Evolutionary conservation across 768 basidiomycete genomes (phyloP).

Genomic region (Boletus sensibilis): DNA sequence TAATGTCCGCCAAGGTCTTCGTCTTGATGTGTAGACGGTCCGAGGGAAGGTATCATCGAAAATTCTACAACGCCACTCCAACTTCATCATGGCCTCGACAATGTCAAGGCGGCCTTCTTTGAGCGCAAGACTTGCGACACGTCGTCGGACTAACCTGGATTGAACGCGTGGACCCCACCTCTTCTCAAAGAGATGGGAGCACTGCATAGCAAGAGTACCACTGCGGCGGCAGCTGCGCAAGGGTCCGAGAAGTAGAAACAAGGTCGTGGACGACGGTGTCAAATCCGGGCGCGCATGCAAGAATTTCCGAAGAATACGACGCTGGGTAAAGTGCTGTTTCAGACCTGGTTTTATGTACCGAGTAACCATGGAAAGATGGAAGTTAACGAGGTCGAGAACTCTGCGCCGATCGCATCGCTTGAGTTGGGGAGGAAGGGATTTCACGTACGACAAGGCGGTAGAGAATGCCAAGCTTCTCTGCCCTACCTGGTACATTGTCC

Average conservation of each 20-base stretch:
- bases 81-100: constrained; percentile 25
- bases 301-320: constrained; percentile 44
- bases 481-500: constrained; percentile 44
- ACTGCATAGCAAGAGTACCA: constrained; percentile 51
- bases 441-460: constrained; percentile 50
- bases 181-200: constrained; percentile 44
- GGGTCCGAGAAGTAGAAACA: constrained; percentile 56
- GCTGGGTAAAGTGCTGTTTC: constrained; percentile 43
- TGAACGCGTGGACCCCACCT: constrained; percentile 58
- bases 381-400: constrained; percentile 51
- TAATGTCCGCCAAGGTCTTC: constrained; percentile 22
- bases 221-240: constrained; percentile 49
- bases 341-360: constrained; percentile 38
- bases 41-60: constrained; percentile 7
- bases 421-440: constrained; percentile 45
- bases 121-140: constrained; percentile 56
- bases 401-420: constrained; percentile 32
- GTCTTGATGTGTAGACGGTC: constrained; percentile 7
- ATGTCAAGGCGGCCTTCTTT: constrained; percentile 65
- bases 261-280: constrained; percentile 55
- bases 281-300: constrained; percentile 48
- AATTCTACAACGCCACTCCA: constrained; percentile 14
- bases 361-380: constrained; percentile 41
- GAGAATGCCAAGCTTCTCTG: constrained; percentile 40
- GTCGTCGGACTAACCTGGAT: constrained; percentile 58